A percentile compares a stretch with the other conserved stretches of the same genome.
Conservation (phyloP, 305 asterid genomes). For the Fraxinus xanthoxyloides region DNA sequence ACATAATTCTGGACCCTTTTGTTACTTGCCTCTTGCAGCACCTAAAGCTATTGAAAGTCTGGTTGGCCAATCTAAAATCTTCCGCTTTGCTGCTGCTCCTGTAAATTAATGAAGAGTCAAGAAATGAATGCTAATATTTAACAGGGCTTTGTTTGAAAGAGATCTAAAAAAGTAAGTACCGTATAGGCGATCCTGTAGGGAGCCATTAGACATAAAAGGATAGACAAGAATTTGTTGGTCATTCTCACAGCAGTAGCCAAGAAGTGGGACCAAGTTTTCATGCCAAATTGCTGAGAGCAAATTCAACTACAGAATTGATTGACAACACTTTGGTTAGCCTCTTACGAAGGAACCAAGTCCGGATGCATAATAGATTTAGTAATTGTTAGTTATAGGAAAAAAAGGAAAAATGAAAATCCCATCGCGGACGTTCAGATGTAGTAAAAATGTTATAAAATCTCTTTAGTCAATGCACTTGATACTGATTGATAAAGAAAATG, state of each 20-base stretch:
- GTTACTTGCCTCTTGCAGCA: conserved; percentile 84
- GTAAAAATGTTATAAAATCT: neutral
- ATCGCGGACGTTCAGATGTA: neutral
- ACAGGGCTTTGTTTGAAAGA: conserved; percentile 4
- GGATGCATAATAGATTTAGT: neutral
- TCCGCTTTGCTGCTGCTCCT: conserved; percentile 86
- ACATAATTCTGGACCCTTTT: conserved; percentile 13
- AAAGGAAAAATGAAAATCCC: neutral
- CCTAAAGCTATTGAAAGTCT: conserved; percentile 86
- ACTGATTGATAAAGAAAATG: neutral
- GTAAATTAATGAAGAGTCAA: conserved; percentile 24
- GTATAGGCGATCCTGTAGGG: conserved; percentile 85
- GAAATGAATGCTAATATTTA: conserved; percentile 18
- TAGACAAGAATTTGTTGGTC: conserved; percentile 91
- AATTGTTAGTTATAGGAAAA: neutral
- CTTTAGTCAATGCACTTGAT: neutral
- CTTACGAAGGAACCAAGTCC: neutral
- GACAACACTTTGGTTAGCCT: conserved; percentile 13
- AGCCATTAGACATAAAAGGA: conserved; percentile 85
- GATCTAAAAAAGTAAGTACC: conserved; percentile 40
- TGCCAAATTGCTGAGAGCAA: conserved; percentile 72
- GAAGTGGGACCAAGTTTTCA: conserved; percentile 78
- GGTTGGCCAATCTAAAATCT: conserved; percentile 80
- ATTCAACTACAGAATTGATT: conserved; percentile 57
- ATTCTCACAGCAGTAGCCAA: conserved; percentile 81